These are phyloP conservation scores for Pichia sp. DNA, from an alignment of 1,139 yeast species.

Conservation along the genomic window DNA sequence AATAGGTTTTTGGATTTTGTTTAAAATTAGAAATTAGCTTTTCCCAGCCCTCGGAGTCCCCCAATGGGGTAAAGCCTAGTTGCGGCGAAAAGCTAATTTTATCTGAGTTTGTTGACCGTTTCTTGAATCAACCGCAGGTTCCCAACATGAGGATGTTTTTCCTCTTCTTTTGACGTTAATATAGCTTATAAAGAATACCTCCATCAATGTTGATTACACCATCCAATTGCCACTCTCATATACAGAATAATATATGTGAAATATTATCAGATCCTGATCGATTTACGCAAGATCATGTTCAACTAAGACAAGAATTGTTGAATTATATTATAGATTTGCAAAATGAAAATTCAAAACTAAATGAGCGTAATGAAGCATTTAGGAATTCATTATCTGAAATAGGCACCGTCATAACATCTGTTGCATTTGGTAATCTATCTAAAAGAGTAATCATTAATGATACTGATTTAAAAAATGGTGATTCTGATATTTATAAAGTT, in stretches of 20 bases:
- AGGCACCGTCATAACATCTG: conserved; percentile 76
- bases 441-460: conserved; percentile 69
- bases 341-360: conserved; percentile 18
- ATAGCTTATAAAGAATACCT: neutral
- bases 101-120: no score
- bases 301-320: conserved; percentile 1
- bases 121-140: neutral
- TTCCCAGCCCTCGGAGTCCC: neutral
- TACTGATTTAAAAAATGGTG: conserved; percentile 58
- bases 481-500: conserved; percentile 53
- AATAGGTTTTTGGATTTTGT: no score
- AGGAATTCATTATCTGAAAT: conserved; percentile 72
- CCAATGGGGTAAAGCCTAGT: no score
- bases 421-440: conserved; percentile 78
- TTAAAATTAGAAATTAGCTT: no score
- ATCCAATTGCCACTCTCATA: neutral
- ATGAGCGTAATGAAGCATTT: conserved; percentile 62
- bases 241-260: neutral
- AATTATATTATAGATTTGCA: conserved; percentile 8
- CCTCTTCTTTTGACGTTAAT: no score
- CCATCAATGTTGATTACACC: neutral
- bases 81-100: no score
- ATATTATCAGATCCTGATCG: conserved; percentile 5
- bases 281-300: neutral
- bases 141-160: no score